Evolutionary conservation across 176 grass and related monocot species (phyloP).

Genomic region (Eleusine indica): DNA sequence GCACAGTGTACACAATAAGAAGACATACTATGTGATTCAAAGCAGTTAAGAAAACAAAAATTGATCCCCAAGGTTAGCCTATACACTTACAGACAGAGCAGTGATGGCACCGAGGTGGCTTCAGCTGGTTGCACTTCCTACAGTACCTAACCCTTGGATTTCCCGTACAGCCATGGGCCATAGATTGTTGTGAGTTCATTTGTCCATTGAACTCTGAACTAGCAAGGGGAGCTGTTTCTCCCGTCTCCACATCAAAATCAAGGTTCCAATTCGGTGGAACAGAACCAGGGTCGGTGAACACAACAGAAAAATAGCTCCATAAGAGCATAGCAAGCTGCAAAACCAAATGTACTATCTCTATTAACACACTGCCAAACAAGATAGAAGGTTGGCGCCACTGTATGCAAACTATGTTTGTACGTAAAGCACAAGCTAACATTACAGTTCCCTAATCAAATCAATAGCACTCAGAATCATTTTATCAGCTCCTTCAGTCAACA

Average conservation of each 20-base stretch:
- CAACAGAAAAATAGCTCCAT: slow-evolving; percentile 94
- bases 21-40: not conserved
- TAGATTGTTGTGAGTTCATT: slow-evolving; percentile 62
- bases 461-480: not conserved
- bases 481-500: not conserved
- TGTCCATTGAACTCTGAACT: slow-evolving; percentile 59
- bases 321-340: slow-evolving; percentile 87
- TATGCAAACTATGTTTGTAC: not conserved
- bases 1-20: not conserved
- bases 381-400: not conserved
- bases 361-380: slow-evolving; percentile 6
- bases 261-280: slow-evolving; percentile 88
- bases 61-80: not conserved
- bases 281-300: slow-evolving; percentile 80
- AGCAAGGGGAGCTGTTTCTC: slow-evolving; percentile 72
- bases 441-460: not conserved
- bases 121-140: slow-evolving; percentile 90
- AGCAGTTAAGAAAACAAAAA: not conserved
- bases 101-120: slow-evolving; percentile 96
- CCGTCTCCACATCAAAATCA: slow-evolving; percentile 77
- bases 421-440: not conserved
- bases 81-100: slow-evolving; percentile 93
- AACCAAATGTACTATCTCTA: slow-evolving; percentile 8
- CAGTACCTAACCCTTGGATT: slow-evolving; percentile 79
- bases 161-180: slow-evolving; percentile 27